Evolutionary conservation across 2,329 filamentous ascomycete genomes (phyloP).

Genomic region (Colletotrichum liaoningense): DNA sequence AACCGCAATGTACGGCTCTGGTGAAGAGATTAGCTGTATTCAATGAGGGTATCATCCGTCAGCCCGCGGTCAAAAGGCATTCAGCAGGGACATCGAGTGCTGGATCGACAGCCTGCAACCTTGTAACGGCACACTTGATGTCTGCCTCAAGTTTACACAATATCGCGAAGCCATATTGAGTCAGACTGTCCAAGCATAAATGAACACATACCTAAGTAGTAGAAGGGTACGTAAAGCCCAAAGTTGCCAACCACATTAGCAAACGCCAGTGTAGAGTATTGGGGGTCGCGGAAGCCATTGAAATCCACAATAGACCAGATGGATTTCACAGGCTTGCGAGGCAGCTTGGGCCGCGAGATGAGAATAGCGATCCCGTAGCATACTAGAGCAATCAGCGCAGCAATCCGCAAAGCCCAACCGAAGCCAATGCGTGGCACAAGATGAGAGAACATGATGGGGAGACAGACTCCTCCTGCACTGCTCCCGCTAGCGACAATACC

Average conservation of each 20-base stretch:
- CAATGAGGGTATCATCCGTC: too few species aligned
- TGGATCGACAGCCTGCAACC: too few species aligned
- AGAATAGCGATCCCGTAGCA: slow-evolving; percentile 48
- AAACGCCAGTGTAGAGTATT: slow-evolving; percentile 7
- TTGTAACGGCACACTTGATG: neutral
- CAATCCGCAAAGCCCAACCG: slow-evolving; percentile 58
- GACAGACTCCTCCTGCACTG: slow-evolving; percentile 24
- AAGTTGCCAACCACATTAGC: slow-evolving; percentile 38
- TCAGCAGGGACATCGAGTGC: too few species aligned
- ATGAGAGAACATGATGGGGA: slow-evolving; percentile 48
- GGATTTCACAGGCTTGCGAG: neutral
- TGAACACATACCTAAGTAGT: slow-evolving; percentile 43
- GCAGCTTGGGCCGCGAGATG: slow-evolving; percentile 45
- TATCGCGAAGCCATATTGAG: neutral
- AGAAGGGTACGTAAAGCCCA: slow-evolving; percentile 48
- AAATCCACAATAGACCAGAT: slow-evolving; percentile 11
- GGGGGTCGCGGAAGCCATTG: slow-evolving; percentile 10
- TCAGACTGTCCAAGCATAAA: too few species aligned
- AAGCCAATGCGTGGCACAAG: slow-evolving; percentile 64
- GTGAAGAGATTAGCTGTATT: slow-evolving; percentile 33
- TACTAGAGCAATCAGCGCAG: slow-evolving; percentile 55
- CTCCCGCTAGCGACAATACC: slow-evolving; percentile 41
- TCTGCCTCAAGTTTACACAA: neutral
- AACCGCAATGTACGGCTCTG: slow-evolving; percentile 52
- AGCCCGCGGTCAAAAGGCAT: neutral